Base-by-base conservation (phyloP, 1,284 basidiomycete species). In the Boletus semigastroideus region DNA sequence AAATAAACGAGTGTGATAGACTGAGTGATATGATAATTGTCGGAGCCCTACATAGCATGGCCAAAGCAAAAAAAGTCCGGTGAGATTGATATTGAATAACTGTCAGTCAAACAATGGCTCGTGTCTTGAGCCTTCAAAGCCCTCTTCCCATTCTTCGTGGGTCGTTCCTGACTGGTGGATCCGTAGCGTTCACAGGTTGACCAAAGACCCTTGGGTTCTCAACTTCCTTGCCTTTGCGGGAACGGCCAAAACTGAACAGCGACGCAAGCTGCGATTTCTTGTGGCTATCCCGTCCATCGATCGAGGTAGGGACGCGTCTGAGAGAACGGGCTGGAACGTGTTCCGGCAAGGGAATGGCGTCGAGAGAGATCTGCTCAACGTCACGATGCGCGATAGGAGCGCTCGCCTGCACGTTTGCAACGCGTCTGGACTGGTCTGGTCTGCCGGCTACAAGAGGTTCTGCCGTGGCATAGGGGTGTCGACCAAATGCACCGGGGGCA, bases 281-380 rank as follows among this genome's bases (percentile, higher is more conserved):
- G 30, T 51, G 28, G 10, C 33, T 44, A 14, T 27, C 41, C 48
- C 27, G 55, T 27, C 55, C 42, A n/a, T 63, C 28, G 17, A 20
- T 51, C 4, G 55, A 48, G 31, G 31, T 22, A 11, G 53, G 48
- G 12, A 27, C 45, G 16, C 33, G 57, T 40, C 42, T 52, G 46
- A 56, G 58, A n/a, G 50, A 28, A 16, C 36, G 55, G 25, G 44
- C 17, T 1, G 47, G 39, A 17, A 3, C 11, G 14, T 28, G 22
- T 19, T 63, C 53, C 0, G 46, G 45, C 2, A 55, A 17, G 4
- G 59, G 52, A 13, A 62, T 39, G 8, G 33, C 19, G 30, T 65
- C 51, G 12, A 49, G 49, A 4, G 48, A 52, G 10, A 49, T 49
- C 44, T 60, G 44, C 10, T 36, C n/a, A 14, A 14, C 9, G 34